Evolutionary conservation across 768 basidiomycete genomes (phyloP).

Genomic region (Kwoniella newhampshirensis): DNA sequence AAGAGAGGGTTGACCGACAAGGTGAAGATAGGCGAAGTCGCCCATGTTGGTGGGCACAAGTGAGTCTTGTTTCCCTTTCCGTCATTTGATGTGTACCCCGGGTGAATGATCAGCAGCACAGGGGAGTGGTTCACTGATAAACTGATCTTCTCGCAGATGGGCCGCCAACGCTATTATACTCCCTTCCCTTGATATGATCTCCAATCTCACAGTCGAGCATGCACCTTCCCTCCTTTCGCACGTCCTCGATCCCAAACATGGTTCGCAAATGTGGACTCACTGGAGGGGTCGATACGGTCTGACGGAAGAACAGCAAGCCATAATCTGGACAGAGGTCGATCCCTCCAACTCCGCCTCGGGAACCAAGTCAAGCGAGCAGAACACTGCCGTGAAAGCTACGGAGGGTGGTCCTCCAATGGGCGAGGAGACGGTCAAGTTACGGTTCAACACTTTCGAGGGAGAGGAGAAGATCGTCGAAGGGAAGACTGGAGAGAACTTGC

Average conservation of each 20-base stretch:
- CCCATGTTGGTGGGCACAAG: constrained; percentile 83
- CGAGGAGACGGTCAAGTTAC: constrained; percentile 20
- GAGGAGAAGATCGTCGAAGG: constrained; percentile 30
- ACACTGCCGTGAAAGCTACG: no score
- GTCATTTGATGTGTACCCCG: no score
- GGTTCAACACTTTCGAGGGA: constrained; percentile 46
- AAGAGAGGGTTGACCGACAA: constrained; percentile 51
- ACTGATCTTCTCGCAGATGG: constrained; percentile 33
- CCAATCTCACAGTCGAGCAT: constrained; percentile 62
- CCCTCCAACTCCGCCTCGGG: not conserved
- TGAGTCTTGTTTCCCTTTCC: constrained; percentile 53
- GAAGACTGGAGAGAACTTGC: constrained; percentile 34
- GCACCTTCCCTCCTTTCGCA: constrained; percentile 61
- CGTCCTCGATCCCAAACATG: constrained; percentile 46
- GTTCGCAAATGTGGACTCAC: constrained; percentile 58
- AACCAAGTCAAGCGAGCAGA: not conserved
- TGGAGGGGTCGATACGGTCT: constrained; percentile 76
- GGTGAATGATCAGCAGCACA: constrained; percentile 63
- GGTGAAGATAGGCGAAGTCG: constrained; percentile 64
- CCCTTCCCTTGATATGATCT: constrained; percentile 60
- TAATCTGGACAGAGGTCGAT: constrained; percentile 27
- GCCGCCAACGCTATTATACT: constrained; percentile 53
- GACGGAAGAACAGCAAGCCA: constrained; percentile 60
- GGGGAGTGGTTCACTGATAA: no score
- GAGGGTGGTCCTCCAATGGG: not conserved